Percentiles rank a stretch among this genome's conserved stretches.
These are phyloP conservation scores for Penicillium roqueforti DNA, from an alignment of 495 filamentous ascomycete genomes.

Conservation along the genomic window DNA sequence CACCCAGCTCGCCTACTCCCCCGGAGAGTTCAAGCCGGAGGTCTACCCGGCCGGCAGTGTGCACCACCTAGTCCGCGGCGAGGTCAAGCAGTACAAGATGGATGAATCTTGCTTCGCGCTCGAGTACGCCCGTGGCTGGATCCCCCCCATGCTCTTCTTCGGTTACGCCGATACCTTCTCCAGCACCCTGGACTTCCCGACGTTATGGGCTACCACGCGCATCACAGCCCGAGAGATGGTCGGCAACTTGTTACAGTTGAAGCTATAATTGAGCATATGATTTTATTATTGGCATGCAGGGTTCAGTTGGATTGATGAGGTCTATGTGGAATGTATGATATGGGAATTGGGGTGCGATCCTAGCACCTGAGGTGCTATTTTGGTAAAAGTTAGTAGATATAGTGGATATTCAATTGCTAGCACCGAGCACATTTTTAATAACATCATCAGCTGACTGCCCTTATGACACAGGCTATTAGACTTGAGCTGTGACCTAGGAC, in stretches of 20 bases:
- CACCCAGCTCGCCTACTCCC: constrained; percentile 65
- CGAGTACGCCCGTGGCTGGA: constrained; percentile 86
- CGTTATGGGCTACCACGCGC: constrained; percentile 68
- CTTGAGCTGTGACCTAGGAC: neutral
- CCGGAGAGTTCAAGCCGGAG: constrained; percentile 66
- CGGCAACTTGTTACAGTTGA: constrained; percentile 61
- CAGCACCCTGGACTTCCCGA: constrained; percentile 72
- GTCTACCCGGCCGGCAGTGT: constrained; percentile 70
- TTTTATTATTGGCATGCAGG: neutral
- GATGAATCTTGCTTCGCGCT: constrained; percentile 75
- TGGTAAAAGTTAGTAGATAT: neutral
- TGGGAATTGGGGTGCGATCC: neutral
- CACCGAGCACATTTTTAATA: neutral
- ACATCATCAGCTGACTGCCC: neutral
- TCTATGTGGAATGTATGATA: constrained; percentile 1
- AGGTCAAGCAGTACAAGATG: constrained; percentile 85
- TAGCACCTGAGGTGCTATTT: neutral
- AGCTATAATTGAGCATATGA: constrained; percentile 52
- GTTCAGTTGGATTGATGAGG: neutral
- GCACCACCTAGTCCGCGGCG: constrained; percentile 71
- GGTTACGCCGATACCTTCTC: constrained; percentile 75
- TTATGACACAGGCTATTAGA: neutral
- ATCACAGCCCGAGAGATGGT: constrained; percentile 73
- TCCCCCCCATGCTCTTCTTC: constrained; percentile 85
- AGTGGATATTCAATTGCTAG: neutral